Base-by-base conservation (phyloP, 371 early-diverging fungal genomes). In the Zopfochytrium polystomum region DNA sequence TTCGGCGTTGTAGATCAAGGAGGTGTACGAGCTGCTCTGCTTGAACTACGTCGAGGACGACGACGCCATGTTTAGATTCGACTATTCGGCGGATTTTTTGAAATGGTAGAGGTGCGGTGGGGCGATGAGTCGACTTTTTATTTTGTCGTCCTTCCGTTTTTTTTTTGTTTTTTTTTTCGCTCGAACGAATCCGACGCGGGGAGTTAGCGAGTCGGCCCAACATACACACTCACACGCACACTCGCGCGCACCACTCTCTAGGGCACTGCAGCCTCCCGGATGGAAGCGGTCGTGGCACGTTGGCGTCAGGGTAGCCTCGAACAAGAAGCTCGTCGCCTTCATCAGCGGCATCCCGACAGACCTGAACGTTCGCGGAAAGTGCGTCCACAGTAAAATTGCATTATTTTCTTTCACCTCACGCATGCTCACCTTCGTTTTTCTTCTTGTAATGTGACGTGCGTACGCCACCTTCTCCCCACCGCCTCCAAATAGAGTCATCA, bases 31-130 rank as follows among this genome's bases (percentile, higher is more conserved):
- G 55, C 77, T 96, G 33, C 80, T 98, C 68, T 81, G 86, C 1
- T 68, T 85, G 42, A 93, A 98, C 79, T 98, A 98, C 67, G 96
- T 96, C 29, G 97, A 96, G 74, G 98, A 97, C 64, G 87, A 87
- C 52, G 93, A 93, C 65, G 90, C 90, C 48, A 87, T 86, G 82
- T 95, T 98, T 74, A 86, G 98, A 45, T 98, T 98, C 68, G 92
- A 91, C 67, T 98, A 98, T 73, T 87, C 93, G 27, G 82, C 88
- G 3, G 88, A 84, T 15, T 93, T 98, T 65, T 73, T 98, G 61
- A 81, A 87, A 65, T 98, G 96, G 96, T 87, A 77, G 62, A 55
- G 18, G 42, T 30, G 34, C 23, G 18, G 34, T 20, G 61, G 20
- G 22, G 13, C 32, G 25, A 30, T 26, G 29, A 44, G 6, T 25